phyloP scores from a whole-genome alignment of 23 red algal genomes.

The Cyanidioschyzon merolae region DNA sequence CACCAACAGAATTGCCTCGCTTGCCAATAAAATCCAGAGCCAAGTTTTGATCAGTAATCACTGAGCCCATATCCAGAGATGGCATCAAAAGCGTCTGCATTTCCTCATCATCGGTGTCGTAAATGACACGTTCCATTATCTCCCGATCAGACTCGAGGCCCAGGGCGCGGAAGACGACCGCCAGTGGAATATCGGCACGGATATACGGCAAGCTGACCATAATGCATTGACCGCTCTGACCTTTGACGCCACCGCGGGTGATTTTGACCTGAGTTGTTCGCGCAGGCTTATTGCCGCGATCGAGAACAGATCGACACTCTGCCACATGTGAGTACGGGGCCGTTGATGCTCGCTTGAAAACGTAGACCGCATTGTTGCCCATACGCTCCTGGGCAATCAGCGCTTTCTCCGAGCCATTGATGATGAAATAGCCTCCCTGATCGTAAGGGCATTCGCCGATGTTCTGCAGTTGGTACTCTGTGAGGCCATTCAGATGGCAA shows the following conservation, averaged over 20 bases:
- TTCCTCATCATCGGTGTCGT: conserved; percentile 80
- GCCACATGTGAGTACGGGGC: conserved; percentile 67
- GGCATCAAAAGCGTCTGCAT: conserved; percentile 87
- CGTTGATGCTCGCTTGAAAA: conserved; percentile 48
- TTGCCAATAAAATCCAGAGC: conserved; percentile 93
- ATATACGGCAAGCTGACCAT: conserved; percentile 65
- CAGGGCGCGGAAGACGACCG: conserved; percentile 89
- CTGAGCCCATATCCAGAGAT: conserved; percentile 77
- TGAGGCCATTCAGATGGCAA: conserved; percentile 54
- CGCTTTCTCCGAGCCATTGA: conserved; percentile 98
- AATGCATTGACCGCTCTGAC: conserved; percentile 45
- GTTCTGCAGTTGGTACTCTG: conserved; percentile 45
- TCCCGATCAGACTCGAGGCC: conserved; percentile 87
- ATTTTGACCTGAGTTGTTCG: conserved; percentile 54
- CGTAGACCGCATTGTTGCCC: conserved; percentile 78
- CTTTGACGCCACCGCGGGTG: conserved; percentile 25
- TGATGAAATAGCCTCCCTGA: conserved; percentile 97
- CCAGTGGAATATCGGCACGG: conserved; percentile 80
- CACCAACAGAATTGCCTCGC: conserved; percentile 51
- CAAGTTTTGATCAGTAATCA: conserved; percentile 59
- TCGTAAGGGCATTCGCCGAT: conserved; percentile 94
- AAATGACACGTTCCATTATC: conserved; percentile 88
- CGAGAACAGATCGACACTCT: conserved; percentile 80
- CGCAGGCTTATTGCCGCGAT: conserved; percentile 64
- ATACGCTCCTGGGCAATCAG: conserved; percentile 96